Conservation (phyloP, 306 rosid genomes). For the Astragalus glycyphyllos region DNA sequence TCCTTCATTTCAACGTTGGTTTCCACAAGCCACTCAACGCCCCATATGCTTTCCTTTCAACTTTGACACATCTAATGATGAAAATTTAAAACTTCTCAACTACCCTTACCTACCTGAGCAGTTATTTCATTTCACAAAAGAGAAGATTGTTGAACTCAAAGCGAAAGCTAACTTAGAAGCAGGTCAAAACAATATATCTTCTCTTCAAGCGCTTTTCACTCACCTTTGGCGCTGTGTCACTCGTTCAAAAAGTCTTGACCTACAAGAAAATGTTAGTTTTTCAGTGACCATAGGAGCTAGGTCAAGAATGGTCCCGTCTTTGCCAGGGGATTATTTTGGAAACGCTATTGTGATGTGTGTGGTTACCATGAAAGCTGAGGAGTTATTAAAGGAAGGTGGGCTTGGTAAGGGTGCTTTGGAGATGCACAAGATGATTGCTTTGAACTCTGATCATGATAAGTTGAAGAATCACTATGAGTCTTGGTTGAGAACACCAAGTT, state of each 20-base stretch:
- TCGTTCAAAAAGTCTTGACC: constrained; percentile 17
- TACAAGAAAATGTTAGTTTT: constrained; percentile 34
- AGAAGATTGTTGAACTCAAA: constrained; percentile 44
- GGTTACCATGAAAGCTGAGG: background rate
- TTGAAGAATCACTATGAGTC: background rate
- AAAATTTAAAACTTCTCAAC: background rate
- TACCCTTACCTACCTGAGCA: background rate
- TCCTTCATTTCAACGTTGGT: background rate
- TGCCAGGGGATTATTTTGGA: background rate
- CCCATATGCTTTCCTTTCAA: constrained; percentile 26
- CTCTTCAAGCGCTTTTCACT: constrained; percentile 48
- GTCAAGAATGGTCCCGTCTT: constrained; percentile 11
- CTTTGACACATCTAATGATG: background rate
- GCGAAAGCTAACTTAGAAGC: constrained; percentile 45
- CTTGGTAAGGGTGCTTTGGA: constrained; percentile 47
- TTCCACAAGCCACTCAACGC: background rate
- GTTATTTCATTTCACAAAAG: constrained; percentile 43
- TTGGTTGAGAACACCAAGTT: constrained; percentile 35
- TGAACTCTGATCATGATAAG: constrained; percentile 7
- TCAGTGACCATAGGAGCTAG: constrained; percentile 37
- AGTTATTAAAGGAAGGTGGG: constrained; percentile 11
- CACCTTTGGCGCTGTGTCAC: constrained; percentile 50
- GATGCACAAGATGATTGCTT: constrained; percentile 40
- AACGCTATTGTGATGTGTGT: background rate
- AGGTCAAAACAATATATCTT: constrained; percentile 37